Conservation (phyloP, 192 early-diverging fungal genomes). For the Coemansia sp. region DNA sequence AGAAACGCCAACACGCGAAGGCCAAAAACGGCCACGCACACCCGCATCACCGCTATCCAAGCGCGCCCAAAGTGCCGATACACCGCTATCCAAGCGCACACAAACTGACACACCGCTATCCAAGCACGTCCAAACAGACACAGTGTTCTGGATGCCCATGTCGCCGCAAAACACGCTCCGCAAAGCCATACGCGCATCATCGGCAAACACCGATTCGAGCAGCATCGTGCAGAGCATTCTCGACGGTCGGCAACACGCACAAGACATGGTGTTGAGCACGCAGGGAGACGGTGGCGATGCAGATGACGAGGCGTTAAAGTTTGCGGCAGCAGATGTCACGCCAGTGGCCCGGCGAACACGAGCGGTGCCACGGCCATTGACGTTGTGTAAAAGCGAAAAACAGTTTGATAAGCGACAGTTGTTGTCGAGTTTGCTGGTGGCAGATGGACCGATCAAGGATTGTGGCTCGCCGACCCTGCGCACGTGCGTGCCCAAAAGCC, state of each 20-base stretch:
- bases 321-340: background rate
- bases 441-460: background rate
- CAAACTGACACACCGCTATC: slow-evolving; percentile 27
- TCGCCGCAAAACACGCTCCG: slow-evolving; percentile 46
- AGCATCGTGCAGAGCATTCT: slow-evolving; percentile 49
- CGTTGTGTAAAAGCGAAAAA: slow-evolving; percentile 30
- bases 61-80: slow-evolving; percentile 24
- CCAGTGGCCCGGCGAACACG: slow-evolving; percentile 4
- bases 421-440: slow-evolving; percentile 35
- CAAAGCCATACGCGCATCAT: slow-evolving; percentile 23
- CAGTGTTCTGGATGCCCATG: slow-evolving; percentile 46
- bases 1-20: background rate
- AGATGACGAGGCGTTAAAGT: background rate
- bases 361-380: slow-evolving; percentile 29
- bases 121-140: background rate
- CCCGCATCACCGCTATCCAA: slow-evolving; percentile 9
- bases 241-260: slow-evolving; percentile 20
- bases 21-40: slow-evolving; percentile 24
- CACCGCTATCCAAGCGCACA: slow-evolving; percentile 11
- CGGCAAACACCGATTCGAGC: background rate
- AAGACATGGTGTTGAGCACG: background rate
- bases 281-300: background rate
- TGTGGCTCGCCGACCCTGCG: background rate
- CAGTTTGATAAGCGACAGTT: slow-evolving; percentile 38
- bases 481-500: background rate